phyloP scores from a whole-genome alignment of 148 eudicot species.

The Beta vulgaris region DNA sequence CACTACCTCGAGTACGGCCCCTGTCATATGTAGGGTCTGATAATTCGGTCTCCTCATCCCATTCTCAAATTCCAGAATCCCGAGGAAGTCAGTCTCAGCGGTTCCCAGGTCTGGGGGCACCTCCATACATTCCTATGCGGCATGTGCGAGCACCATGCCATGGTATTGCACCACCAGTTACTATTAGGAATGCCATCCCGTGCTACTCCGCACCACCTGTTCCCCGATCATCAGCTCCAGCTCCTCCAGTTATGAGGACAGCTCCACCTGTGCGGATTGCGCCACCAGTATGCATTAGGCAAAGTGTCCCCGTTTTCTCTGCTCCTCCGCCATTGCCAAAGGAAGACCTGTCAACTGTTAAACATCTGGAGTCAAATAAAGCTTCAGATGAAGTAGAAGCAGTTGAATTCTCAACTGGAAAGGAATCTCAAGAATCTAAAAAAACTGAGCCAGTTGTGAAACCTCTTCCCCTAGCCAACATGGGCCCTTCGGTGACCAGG shows the following conservation, averaged over 20 bases:
- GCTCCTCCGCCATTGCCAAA: constrained; percentile 25
- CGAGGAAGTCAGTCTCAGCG: constrained; percentile 30
- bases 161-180: constrained; percentile 67
- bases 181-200: constrained; percentile 58
- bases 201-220: constrained; percentile 64
- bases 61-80: constrained; percentile 31
- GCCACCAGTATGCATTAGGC: constrained; percentile 36
- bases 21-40: constrained; percentile 30
- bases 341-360: neutral
- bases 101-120: constrained; percentile 49
- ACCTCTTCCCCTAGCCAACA: constrained; percentile 6
- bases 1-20: constrained; percentile 42
- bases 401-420: constrained; percentile 13
- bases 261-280: constrained; percentile 36
- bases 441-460: constrained; percentile 14
- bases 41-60: constrained; percentile 25
- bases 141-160: constrained; percentile 47
- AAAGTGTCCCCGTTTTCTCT: constrained; percentile 33
- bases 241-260: constrained; percentile 34
- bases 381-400: constrained; percentile 8
- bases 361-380: constrained; percentile 8
- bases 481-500: constrained; percentile 30
- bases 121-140: constrained; percentile 60
- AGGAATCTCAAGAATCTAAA: constrained; percentile 2
- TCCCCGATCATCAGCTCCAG: constrained; percentile 26